Conservation (phyloP, 345 rosid species). For the Xanthoceras sorbifolium region DNA sequence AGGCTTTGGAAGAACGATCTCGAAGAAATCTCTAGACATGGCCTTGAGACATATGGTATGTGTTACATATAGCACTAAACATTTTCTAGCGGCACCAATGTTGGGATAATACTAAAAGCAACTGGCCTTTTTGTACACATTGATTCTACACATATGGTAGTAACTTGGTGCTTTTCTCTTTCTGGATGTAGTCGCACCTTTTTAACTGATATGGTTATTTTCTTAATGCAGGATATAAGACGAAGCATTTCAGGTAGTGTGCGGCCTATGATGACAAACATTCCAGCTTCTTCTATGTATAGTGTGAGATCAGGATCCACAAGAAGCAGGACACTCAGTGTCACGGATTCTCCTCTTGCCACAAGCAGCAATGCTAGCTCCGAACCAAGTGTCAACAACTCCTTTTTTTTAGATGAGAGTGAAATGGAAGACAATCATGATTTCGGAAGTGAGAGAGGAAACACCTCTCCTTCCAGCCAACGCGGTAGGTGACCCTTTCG, state of each 20-base stretch:
- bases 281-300: slow-evolving; percentile 78
- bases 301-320: slow-evolving; percentile 65
- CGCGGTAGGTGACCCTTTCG: slow-evolving; percentile 24
- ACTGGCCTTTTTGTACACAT: too few species aligned
- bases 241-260: slow-evolving; percentile 64
- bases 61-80: slow-evolving; percentile 7
- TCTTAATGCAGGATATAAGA: slow-evolving; percentile 66
- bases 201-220: not conserved
- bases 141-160: not conserved
- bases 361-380: slow-evolving; percentile 81
- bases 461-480: slow-evolving; percentile 46
- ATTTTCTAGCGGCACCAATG: not conserved
- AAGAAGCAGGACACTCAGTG: slow-evolving; percentile 57
- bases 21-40: slow-evolving; percentile 86
- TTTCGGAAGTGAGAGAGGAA: slow-evolving; percentile 50
- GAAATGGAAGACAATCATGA: slow-evolving; percentile 57
- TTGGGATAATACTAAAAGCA: not conserved
- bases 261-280: slow-evolving; percentile 65
- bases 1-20: slow-evolving; percentile 74
- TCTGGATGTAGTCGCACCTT: not conserved
- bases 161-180: not conserved
- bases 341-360: slow-evolving; percentile 70
- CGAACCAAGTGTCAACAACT: slow-evolving; percentile 68
- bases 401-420: slow-evolving; percentile 49
- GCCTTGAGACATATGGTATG: slow-evolving; percentile 88